These are phyloP conservation scores for Penstemon eatonii DNA, from an alignment of 257 asterid species.

Conservation along the genomic window DNA sequence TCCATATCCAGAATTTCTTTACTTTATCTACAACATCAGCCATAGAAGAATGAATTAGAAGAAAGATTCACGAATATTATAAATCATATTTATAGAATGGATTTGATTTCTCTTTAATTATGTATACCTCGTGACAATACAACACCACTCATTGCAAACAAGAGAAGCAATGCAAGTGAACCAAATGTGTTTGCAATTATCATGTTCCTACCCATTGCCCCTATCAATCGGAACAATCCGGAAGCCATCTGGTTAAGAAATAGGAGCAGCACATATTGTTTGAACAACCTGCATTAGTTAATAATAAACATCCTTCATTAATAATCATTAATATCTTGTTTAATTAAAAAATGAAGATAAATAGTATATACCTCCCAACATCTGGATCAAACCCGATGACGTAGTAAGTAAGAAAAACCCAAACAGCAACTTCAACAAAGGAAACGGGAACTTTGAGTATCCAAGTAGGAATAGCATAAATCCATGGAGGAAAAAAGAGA, in stretches of 20 bases:
- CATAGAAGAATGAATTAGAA: not conserved
- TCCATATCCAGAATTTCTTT: conserved; percentile 50
- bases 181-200: conserved; percentile 52
- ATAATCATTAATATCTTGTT: not conserved
- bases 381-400: conserved; percentile 55
- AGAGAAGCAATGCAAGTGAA: conserved; percentile 33
- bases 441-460: conserved; percentile 43
- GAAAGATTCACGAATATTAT: not conserved
- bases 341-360: not conserved
- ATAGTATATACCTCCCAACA: conserved; percentile 34
- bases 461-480: conserved; percentile 44
- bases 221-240: conserved; percentile 51
- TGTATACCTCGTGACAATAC: conserved; percentile 52
- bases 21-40: conserved; percentile 24
- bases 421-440: conserved; percentile 35
- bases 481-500: conserved; percentile 51
- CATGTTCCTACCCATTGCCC: conserved; percentile 52
- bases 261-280: conserved; percentile 45
- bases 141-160: conserved; percentile 46
- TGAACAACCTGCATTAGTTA: conserved; percentile 43
- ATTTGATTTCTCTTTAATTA: not conserved
- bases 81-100: not conserved
- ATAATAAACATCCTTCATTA: not conserved
- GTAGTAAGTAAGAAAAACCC: conserved; percentile 46
- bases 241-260: conserved; percentile 45